phyloP scores from a whole-genome alignment of 1,139 yeast species.

The Kodamaea sp. region DNA sequence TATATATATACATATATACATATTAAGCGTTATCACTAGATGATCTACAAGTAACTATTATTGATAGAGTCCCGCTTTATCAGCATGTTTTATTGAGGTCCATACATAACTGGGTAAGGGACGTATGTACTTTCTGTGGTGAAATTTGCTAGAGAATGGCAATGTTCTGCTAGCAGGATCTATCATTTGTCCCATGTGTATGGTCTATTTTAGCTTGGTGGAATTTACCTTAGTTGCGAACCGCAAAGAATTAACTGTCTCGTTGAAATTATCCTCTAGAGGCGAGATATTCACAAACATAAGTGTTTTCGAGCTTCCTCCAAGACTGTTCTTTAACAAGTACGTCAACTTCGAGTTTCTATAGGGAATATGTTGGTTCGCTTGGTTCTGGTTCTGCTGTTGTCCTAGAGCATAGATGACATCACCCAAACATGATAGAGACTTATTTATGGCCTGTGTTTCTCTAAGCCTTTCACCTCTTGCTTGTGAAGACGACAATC shows the following conservation, averaged over 20 bases:
- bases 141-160: no score
- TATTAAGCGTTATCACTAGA: no score
- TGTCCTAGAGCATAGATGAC: constrained; percentile 76
- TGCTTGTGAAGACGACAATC: constrained; percentile 74
- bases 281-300: constrained; percentile 95
- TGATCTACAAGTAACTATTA: no score
- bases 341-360: constrained; percentile 72
- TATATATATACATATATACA: no score
- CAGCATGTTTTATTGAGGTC: no score
- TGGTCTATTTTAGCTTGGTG: constrained; percentile 38
- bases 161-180: no score
- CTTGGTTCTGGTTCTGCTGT: constrained; percentile 43
- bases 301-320: constrained; percentile 84
- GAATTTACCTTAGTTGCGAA: constrained; percentile 84
- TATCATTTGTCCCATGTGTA: neutral
- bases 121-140: no score
- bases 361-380: constrained; percentile 50
- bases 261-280: constrained; percentile 58
- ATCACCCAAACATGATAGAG: constrained; percentile 86
- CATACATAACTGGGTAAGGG: no score
- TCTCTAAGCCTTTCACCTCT: constrained; percentile 81
- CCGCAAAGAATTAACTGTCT: constrained; percentile 79
- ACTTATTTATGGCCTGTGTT: constrained; percentile 87
- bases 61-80: no score
- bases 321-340: constrained; percentile 77